phyloP scores from a whole-genome alignment of 2,329 filamentous ascomycete genomes.

The Allantophomopsis cytisporea region DNA sequence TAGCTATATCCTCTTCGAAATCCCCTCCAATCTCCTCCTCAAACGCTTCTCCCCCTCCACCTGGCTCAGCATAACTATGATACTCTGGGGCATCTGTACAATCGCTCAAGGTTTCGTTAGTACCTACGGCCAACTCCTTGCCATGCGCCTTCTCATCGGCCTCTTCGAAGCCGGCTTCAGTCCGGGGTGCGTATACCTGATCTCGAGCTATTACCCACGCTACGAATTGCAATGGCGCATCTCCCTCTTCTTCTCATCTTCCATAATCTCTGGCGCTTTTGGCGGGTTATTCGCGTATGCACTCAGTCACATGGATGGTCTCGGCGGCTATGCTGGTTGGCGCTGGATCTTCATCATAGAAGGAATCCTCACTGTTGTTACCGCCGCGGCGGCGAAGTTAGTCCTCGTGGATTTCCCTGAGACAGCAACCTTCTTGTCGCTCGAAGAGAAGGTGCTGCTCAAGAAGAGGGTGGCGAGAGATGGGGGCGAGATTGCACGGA shows the following conservation, averaged over 20 bases:
- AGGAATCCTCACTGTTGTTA: constrained; percentile 33
- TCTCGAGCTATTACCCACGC: constrained; percentile 31
- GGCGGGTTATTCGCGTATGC: constrained; percentile 42
- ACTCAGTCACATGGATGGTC: constrained; percentile 29
- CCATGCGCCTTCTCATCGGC: constrained; percentile 20
- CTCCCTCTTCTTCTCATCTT: constrained; percentile 26
- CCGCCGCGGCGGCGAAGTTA: constrained; percentile 37
- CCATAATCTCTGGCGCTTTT: constrained; percentile 26
- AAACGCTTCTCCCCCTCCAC: constrained; percentile 21
- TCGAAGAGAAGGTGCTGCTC: constrained; percentile 3
- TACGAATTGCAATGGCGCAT: constrained; percentile 33
- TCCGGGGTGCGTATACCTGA: constrained; percentile 7
- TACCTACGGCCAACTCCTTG: constrained; percentile 17
- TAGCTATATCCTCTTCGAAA: constrained; percentile 22
- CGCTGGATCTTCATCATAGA: constrained; percentile 45
- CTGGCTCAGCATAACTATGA: constrained; percentile 23
- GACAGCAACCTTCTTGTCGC: constrained; percentile 22
- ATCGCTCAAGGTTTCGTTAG: constrained; percentile 20
- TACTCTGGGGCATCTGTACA: constrained; percentile 29
- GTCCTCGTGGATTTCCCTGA: constrained; percentile 53
- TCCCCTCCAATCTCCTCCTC: constrained; percentile 15
- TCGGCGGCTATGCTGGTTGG: constrained; percentile 32
- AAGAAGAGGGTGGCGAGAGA: not conserved
- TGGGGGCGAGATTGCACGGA: constrained; percentile 11
- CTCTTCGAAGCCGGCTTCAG: constrained; percentile 25